Percentiles rank a stretch among this genome's conserved stretches.
Evolutionary conservation across 2,329 filamentous ascomycete species (phyloP).

Genomic region (Fusarium paranaense): DNA sequence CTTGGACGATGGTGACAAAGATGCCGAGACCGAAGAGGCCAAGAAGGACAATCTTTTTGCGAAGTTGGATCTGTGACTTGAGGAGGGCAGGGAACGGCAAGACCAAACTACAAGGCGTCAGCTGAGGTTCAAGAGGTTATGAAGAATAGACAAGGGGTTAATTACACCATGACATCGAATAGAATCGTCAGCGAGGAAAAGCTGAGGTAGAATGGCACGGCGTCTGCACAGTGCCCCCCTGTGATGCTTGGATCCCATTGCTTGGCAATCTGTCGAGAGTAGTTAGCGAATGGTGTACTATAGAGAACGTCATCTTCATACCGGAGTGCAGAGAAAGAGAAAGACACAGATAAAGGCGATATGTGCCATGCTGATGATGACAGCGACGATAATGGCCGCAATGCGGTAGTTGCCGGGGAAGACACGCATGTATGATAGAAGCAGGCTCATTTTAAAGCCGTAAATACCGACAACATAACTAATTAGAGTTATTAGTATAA

Average conservation of each 20-base stretch:
- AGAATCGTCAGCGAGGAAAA: constrained; percentile 53
- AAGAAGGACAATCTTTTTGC: constrained; percentile 55
- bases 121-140: not conserved
- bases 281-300: not conserved
- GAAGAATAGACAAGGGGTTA: not conserved
- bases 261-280: constrained; percentile 36
- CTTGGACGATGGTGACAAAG: constrained; percentile 61
- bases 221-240: constrained; percentile 50
- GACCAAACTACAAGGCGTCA: not conserved
- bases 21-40: constrained; percentile 58
- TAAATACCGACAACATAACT: constrained; percentile 55
- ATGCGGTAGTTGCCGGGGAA: constrained; percentile 52
- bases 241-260: constrained; percentile 55
- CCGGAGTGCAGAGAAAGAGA: constrained; percentile 50
- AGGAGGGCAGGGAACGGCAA: not conserved
- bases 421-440: constrained; percentile 58
- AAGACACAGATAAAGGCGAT: constrained; percentile 50
- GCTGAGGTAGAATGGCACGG: constrained; percentile 55
- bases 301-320: constrained; percentile 1
- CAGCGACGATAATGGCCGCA: constrained; percentile 47
- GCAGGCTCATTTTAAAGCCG: constrained; percentile 58
- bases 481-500: not conserved
- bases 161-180: constrained; percentile 54
- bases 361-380: constrained; percentile 51
- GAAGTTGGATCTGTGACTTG: constrained; percentile 5